Base-by-base conservation (phyloP, 257 asterid genomes). In the Rhazya stricta region DNA sequence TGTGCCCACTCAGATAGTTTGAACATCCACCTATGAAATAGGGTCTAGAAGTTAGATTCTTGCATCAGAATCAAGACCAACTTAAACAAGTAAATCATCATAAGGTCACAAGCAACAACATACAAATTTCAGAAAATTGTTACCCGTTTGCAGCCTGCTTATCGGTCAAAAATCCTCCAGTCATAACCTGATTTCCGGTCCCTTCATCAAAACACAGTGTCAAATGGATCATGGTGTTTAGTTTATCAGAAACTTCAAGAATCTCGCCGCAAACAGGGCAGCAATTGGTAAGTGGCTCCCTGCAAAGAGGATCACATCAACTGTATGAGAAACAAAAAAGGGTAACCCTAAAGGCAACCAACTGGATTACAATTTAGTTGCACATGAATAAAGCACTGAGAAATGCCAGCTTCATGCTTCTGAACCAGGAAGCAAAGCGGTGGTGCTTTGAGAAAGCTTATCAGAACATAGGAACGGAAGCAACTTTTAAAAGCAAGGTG, bases 141-240 rank as follows among this genome's bases (percentile, higher is more conserved):
- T 80, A 92, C 99, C 99, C 99, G 37, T 89, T 91, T 71, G 98
- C 86, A 83, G 98, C 98, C 89, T 92, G 96, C 87, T 90, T 92
- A 81, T 92, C 98, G 27, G 98, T 95, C 88, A 92, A 89, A 85
- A 95, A 95, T 67, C 99, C 99, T 76, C 98, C 98, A 45, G 96
- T 86, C 99, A 95, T 92, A 82, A 91, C 89, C 89, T 91, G 94
- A 81, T 83, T 88, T 74, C 99, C 99, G 82, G 97, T 95, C 72
- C 99, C 99, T 88, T 92, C 99, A 79, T 95, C 97, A 70, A 95
- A 95, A 85, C 99, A 95, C 75, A 95, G 83, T 72, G 98, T 91
- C 92, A 95, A 83, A 80, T 95, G 99, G 83, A 95, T 83, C 91
- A 95, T 79, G 51, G 82, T 78, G 77, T 91, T 92, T 89, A 95